Evolutionary conservation across 208 protist species (phyloP).

Genomic region (Novymonas esmeraldas): DNA sequence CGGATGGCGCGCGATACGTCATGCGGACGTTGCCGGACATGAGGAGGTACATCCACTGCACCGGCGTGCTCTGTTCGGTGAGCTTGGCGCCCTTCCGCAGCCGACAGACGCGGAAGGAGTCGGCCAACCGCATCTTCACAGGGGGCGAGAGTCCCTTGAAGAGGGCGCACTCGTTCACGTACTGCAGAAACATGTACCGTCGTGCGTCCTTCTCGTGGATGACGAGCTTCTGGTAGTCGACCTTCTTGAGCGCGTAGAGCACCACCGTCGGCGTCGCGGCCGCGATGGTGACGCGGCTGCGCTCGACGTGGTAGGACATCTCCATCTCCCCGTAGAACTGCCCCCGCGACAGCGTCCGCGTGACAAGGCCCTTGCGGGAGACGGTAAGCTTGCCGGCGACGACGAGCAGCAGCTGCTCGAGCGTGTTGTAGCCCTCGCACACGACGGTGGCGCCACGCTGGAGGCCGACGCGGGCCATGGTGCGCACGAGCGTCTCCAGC

Average conservation of each 20-base stretch:
- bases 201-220: constrained; percentile 51
- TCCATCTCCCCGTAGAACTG: constrained; percentile 62
- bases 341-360: constrained; percentile 32
- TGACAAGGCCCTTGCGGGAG: constrained; percentile 36
- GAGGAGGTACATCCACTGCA: constrained; percentile 86
- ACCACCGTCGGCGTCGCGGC: constrained; percentile 38
- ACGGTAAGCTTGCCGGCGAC: constrained; percentile 49
- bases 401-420: constrained; percentile 57
- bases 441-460: constrained; percentile 44
- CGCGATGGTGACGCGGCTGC: constrained; percentile 48
- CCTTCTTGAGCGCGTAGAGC: constrained; percentile 54
- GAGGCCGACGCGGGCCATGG: constrained; percentile 49
- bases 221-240: constrained; percentile 55
- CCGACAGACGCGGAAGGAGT: constrained; percentile 57
- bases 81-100: constrained; percentile 48
- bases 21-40: constrained; percentile 64
- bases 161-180: constrained; percentile 49
- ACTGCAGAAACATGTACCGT: constrained; percentile 57
- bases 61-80: constrained; percentile 38
- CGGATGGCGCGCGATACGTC: constrained; percentile 9
- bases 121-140: constrained; percentile 55
- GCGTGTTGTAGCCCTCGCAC: constrained; percentile 37
- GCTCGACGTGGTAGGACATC: constrained; percentile 44
- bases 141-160: constrained; percentile 44
- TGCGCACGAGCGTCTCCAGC: constrained; percentile 58